Conservation (phyloP, 139 green algal genomes). For the Gonium pectorale region DNA sequence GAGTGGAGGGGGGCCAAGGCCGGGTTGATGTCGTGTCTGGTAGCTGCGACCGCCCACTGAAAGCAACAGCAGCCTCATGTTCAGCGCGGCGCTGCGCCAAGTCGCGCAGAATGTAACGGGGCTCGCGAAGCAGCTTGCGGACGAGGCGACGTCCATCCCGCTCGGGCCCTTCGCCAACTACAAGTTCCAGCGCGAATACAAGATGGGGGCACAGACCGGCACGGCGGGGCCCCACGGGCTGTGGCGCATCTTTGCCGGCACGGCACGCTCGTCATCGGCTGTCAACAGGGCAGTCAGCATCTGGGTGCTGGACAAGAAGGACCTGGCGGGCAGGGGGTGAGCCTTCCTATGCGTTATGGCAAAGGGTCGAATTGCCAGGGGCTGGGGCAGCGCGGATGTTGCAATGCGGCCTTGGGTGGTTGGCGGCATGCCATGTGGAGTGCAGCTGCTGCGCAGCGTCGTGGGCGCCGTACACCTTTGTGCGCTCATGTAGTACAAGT, state of each 20-base stretch:
- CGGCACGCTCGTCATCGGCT: background rate
- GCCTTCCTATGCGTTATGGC: no score
- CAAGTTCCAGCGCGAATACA: background rate
- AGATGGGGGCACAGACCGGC: conserved; percentile 3
- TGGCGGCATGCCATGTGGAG: no score
- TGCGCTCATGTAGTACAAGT: no score
- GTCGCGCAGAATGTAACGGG: background rate
- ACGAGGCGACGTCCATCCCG: background rate
- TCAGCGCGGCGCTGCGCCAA: background rate
- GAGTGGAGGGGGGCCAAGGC: no score
- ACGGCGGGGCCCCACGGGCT: conserved; percentile 39
- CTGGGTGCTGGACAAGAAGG: conserved; percentile 85
- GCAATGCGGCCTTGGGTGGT: background rate
- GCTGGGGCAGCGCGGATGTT: background rate
- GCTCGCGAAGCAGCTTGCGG: background rate
- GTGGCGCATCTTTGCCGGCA: conserved; percentile 53
- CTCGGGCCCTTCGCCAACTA: background rate
- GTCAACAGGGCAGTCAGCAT: conserved; percentile 65
- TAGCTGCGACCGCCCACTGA: no score
- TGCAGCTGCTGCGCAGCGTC: no score
- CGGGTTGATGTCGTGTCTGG: no score
- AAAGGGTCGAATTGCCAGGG: no score
- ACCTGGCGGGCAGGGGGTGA: conserved; percentile 54
- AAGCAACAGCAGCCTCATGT: background rate
- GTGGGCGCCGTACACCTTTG: no score